Evolutionary conservation across 2,329 filamentous ascomycete species (phyloP), one percentile per base, ranked within the genome.

Genomic region (Chrysosporium keratinophilum): DNA sequence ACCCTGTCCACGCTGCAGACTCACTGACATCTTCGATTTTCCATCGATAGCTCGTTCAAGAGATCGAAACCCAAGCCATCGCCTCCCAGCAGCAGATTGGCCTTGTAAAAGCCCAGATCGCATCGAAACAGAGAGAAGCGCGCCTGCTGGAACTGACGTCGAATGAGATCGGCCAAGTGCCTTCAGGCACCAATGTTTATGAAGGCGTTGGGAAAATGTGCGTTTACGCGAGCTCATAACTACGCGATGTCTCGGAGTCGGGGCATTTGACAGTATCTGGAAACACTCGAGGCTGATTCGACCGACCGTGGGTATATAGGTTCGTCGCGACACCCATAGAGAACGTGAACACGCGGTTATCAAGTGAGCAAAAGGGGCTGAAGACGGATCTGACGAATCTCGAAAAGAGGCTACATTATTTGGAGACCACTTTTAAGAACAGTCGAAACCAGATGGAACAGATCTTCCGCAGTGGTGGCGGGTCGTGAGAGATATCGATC

Each of bases 171-270:
- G 79, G 81, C 15, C 78, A 81, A 6, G 72, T 98, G 57, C 85
- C 88, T 2, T 68, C 79, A 15, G 80, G 84, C 47, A 93, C 89
- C 0, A 84, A 84, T 31, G 81, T 95, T 23, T 98, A 96, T 64
- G 90, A 97, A 72, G 91, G 91, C 5, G 85, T 97, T 10, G 93
- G 93, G 50, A 97, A 97, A 74, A 97, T 98, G 93, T 96, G 71
- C 64, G 83, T 47, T 40, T 15, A 20, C 23, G 3, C 14, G 3
- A 28, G 23, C 23, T 4, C 7, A n/a, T 28, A 28, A 28, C 23
- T 28, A 28, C 23, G 23, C n/a, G n/a, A n/a, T n/a, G n/a, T n/a
- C n/a, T n/a, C n/a, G n/a, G n/a, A n/a, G n/a, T n/a, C n/a, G n/a
- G n/a, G n/a, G n/a, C n/a, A n/a, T n/a, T n/a, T n/a, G n/a, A n/a